A percentile compares a stretch with the other conserved stretches of the same genome.
Evolutionary conservation across 2,329 filamentous ascomycete species (phyloP).

Genomic region (Curvularia hawaiiensis): DNA sequence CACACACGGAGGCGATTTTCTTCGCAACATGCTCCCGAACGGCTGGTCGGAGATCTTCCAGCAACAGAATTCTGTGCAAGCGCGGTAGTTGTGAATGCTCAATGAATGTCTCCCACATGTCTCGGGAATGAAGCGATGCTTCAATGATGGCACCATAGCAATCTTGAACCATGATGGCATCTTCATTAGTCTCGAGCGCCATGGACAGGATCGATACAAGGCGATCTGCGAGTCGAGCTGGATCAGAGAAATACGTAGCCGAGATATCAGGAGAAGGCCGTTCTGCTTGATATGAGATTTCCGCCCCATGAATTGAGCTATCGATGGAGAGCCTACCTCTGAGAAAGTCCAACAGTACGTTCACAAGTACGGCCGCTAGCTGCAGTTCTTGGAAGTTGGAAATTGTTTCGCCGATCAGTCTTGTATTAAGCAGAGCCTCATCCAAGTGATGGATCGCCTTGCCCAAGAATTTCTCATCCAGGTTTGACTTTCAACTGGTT

Average conservation of each 20-base stretch:
- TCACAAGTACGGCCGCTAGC: conserved; percentile 37
- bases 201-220: conserved; percentile 35
- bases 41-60: conserved; percentile 28
- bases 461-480: conserved; percentile 41
- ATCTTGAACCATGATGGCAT: conserved; percentile 24
- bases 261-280: conserved; percentile 40
- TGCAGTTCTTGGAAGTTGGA: conserved; percentile 29
- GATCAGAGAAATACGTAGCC: conserved; percentile 41
- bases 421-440: conserved; percentile 36
- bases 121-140: conserved; percentile 42
- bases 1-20: conserved; percentile 44
- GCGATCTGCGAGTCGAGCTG: conserved; percentile 35
- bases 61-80: conserved; percentile 41
- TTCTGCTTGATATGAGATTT: conserved; percentile 40
- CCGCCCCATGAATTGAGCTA: conserved; percentile 5
- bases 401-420: conserved; percentile 30
- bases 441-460: conserved; percentile 40
- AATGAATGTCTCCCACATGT: conserved; percentile 43
- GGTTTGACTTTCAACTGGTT: conserved; percentile 27
- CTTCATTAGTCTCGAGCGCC: conserved; percentile 23
- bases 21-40: conserved; percentile 35
- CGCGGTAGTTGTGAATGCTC: conserved; percentile 24
- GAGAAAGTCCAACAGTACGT: conserved; percentile 40
- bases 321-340: conserved; percentile 32
- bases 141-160: conserved; percentile 44